Percentiles rank a stretch among this genome's conserved stretches.
Conservation (phyloP, 2,329 filamentous ascomycete genomes). For the Exophiala bonariae region DNA sequence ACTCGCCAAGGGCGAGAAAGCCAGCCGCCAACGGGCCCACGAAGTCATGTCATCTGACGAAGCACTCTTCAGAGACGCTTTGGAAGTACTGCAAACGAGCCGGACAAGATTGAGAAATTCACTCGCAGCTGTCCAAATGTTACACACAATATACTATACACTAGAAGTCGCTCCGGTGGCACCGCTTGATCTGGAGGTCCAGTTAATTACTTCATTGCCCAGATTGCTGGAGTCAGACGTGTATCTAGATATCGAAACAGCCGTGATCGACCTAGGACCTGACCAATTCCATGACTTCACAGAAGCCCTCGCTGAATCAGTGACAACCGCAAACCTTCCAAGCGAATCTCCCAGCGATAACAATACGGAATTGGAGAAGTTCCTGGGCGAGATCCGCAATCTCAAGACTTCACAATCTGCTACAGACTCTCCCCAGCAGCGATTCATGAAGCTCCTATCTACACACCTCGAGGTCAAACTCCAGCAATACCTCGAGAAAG, state of each 20-base stretch:
- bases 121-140: neutral
- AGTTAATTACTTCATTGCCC: neutral
- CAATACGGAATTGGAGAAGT: neutral
- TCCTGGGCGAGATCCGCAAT: neutral
- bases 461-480: constrained; percentile 1
- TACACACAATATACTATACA: neutral
- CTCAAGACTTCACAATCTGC: constrained; percentile 1
- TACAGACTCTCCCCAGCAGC: constrained; percentile 3
- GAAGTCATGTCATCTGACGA: constrained; percentile 52
- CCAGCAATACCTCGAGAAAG: no score
- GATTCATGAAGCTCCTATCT: neutral
- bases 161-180: neutral
- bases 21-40: constrained; percentile 37
- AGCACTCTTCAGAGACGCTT: constrained; percentile 44
- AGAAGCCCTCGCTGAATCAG: neutral
- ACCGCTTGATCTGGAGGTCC: neutral
- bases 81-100: constrained; percentile 20
- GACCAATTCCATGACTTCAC: neutral
- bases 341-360: no score
- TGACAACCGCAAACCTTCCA: neutral
- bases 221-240: neutral
- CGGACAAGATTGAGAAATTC: neutral
- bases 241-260: neutral
- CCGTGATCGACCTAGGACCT: neutral
- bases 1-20: constrained; percentile 40